Evolutionary conservation across 148 eudicot genomes (phyloP).

Genomic region (Silene conica): DNA sequence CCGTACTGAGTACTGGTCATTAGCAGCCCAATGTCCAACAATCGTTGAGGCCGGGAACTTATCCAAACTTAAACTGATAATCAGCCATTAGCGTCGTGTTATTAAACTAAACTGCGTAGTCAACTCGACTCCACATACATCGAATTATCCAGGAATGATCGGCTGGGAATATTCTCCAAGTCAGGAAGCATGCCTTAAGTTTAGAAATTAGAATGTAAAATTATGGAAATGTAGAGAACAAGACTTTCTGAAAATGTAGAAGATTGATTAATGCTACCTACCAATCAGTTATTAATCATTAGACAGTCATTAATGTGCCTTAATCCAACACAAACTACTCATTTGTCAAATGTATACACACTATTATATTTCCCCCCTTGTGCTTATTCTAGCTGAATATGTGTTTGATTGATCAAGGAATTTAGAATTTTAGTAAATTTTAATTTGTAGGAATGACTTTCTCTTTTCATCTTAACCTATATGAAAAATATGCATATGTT

Average conservation of each 20-base stretch:
- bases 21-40: too few relatives aligned
- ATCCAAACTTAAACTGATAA: background rate
- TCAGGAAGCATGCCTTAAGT: background rate
- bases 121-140: slow-evolving; percentile 7
- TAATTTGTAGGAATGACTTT: too few relatives aligned
- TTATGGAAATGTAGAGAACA: background rate
- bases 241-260: too few relatives aligned
- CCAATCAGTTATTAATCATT: slow-evolving; percentile 10
- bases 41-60: background rate
- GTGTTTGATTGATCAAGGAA: too few relatives aligned
- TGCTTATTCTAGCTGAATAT: background rate
- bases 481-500: too few relatives aligned
- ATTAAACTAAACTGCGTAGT: background rate
- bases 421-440: too few relatives aligned
- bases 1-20: too few relatives aligned
- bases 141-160: background rate
- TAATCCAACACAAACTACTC: slow-evolving; percentile 4
- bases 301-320: background rate
- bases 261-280: slow-evolving; percentile 4
- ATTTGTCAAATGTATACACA: slow-evolving; percentile 12
- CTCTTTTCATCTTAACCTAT: too few relatives aligned
- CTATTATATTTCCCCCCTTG: background rate
- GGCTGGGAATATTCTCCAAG: background rate
- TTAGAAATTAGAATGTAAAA: too few relatives aligned
- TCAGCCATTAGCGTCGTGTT: background rate